Base-by-base conservation (phyloP, 164 flowering plant genomes). In the Nymphaea colorata region DNA sequence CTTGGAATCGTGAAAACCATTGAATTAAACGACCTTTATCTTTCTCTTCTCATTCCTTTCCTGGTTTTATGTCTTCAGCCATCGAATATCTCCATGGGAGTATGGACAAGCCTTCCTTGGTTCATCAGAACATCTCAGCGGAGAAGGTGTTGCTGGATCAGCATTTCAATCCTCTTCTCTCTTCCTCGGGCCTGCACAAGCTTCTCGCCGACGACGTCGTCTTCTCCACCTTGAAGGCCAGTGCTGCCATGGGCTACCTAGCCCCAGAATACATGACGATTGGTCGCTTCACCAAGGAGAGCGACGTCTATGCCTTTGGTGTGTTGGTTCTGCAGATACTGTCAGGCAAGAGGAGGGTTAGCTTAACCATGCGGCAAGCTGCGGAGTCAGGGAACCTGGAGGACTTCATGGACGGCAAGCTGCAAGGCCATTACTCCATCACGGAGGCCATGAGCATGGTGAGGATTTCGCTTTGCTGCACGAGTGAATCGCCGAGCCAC, bases 241-340 rank as follows among this genome's bases (percentile, higher is more conserved):
- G 90, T 75, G 99, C 99, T 72, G 99, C 99, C 51, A 87, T 87
- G 94, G 99, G 99, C 42, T 95, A 95, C 76, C 77, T 95, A 3
- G 96, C 99, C 63, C 99, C 98, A 0, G 99, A 95, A 67, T 95
- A 95, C 81, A 82, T 89, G 6, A 84, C 84, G 47, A 87, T 91
- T 0, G 99, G 99, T 61, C 82, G 88, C 36, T 90, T 91, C 76
- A 94, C 98, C 1, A 87, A 86, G 44, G 86, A 88, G 78, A 94
- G 98, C 62, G 96, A 94, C 43, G 76, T 91, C 2, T 94, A 88
- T 68, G 96, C 99, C 16, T 91, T 90, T 76, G 99, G 99, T 15
- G 79, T 88, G 75, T 75, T 94, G 43, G 63, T 90, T 4, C 73
- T 90, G 66, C 98, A 94, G 66, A 78, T 94, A 61, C 82, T 94